These are phyloP conservation scores for Huntiella abstrusa DNA, from an alignment of 2,329 filamentous ascomycete genomes.

Conservation along the genomic window DNA sequence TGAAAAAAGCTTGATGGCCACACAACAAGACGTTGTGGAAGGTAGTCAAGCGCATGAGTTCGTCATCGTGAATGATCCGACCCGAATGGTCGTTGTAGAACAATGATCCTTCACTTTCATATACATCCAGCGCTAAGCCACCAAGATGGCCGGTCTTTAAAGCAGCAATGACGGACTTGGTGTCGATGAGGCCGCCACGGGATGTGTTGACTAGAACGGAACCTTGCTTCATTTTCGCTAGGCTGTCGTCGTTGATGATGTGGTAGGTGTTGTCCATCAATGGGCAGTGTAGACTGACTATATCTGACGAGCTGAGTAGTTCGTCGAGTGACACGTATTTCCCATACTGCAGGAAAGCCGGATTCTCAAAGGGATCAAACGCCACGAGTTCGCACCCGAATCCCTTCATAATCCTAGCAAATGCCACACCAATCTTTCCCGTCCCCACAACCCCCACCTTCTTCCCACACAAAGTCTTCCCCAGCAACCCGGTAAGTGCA, in stretches of 20 bases:
- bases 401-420: conserved; percentile 41
- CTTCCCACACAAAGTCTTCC: conserved; percentile 41
- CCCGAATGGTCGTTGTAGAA: conserved; percentile 49
- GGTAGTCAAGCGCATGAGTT: conserved; percentile 45
- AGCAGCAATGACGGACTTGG: conserved; percentile 36
- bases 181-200: conserved; percentile 45
- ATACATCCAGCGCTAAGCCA: conserved; percentile 48
- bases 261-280: conserved; percentile 39
- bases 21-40: conserved; percentile 50
- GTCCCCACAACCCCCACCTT: conserved; percentile 48
- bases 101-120: conserved; percentile 42
- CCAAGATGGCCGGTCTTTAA: conserved; percentile 42
- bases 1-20: conserved; percentile 54
- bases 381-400: conserved; percentile 46
- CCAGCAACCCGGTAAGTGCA: conserved; percentile 42
- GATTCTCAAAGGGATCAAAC: conserved; percentile 35
- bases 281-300: conserved; percentile 48
- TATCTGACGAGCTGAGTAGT: conserved; percentile 36
- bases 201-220: conserved; percentile 50
- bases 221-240: conserved; percentile 37
- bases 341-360: conserved; percentile 30
- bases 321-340: conserved; percentile 33
- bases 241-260: conserved; percentile 35
- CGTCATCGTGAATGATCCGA: conserved; percentile 47
- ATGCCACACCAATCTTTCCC: conserved; percentile 44